These are phyloP conservation scores for Auriscalpium orientale DNA, from an alignment of 768 basidiomycete genomes.

Conservation along the genomic window DNA sequence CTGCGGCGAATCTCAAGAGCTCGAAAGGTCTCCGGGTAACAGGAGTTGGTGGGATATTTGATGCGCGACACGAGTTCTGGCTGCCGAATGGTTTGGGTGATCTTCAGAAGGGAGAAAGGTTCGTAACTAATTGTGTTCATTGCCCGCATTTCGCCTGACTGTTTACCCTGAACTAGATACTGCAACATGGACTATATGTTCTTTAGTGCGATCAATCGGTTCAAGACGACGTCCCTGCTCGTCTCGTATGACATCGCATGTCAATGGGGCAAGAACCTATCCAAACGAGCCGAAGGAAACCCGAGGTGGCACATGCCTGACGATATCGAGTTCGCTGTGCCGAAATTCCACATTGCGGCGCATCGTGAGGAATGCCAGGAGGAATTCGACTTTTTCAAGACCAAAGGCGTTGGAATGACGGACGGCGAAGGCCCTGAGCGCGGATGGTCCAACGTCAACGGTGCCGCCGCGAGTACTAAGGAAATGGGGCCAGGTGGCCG, in stretches of 20 bases:
- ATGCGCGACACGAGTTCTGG: not conserved
- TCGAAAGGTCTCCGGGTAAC: not conserved
- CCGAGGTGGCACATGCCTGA: not conserved
- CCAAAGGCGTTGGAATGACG: conserved; percentile 18
- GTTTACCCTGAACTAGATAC: not conserved
- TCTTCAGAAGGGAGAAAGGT: not conserved
- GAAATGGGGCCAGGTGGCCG: conserved; percentile 29
- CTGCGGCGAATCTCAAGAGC: not conserved
- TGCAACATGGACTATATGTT: not conserved
- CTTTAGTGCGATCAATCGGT: not conserved
- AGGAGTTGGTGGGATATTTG: not conserved
- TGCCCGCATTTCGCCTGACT: not conserved
- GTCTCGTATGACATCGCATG: conserved; percentile 22
- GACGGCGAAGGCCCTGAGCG: conserved; percentile 31
- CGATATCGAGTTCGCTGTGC: conserved; percentile 10
- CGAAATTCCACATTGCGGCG: conserved; percentile 26
- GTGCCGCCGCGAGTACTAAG: conserved; percentile 21
- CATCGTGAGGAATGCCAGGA: conserved; percentile 19
- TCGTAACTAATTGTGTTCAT: not conserved
- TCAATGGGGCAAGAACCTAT: conserved; percentile 12
- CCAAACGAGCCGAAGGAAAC: not conserved
- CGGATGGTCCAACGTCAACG: conserved; percentile 24
- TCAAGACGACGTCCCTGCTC: not conserved
- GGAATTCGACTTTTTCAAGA: conserved; percentile 19
- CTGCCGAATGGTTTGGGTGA: not conserved